Evolutionary conservation across 176 grass and related monocot species (phyloP), one percentile per base, ranked within the genome.

Genomic region (Zizania latifolia): DNA sequence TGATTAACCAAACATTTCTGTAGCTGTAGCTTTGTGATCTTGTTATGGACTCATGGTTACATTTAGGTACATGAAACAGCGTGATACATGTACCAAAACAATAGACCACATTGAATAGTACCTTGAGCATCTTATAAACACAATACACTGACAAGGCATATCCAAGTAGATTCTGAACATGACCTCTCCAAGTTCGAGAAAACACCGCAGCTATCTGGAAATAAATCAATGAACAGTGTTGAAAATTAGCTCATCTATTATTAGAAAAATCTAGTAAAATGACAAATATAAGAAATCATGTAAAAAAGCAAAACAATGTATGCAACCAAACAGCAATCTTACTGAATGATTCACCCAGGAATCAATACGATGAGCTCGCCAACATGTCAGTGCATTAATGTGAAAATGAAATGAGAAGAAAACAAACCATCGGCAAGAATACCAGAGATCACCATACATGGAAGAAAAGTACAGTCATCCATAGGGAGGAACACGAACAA

Each of bases 41-140:
- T 51, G 46, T 53, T n/a, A 53, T 7, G n/a, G 48, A n/a, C n/a
- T 9, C 48, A 53, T 7, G n/a, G 48, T 36, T 44, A 78, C 22
- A 58, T 85, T 38, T 27, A 35, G 54, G 28, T 32, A 48, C 2
- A 16, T 62, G 37, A 65, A 85, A 58, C 50, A 35, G 19, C n/a
- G 12, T 37, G 12, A 82, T 32, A 13, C 3, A 8, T 65, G 21
- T 10, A 72, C 30, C 7, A 60, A 88, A 82, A 62, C 4, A 39
- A 59, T 33, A 83, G 12, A 70, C 54, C 45, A 24, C 8, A 54
- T 36, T 61, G 2, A 69, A 32, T 61, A 24, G 37, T 90, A 99
- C 95, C 95, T 99, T 99, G 54, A 99, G 81, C 91, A 99, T 99
- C 77, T 99, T 99, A 90, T 94, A 99, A 80, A 99, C 89, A 90